A percentile compares a stretch with the other conserved stretches of the same genome.
phyloP scores from a whole-genome alignment of 257 asterid genomes.

The Echites panduratus region DNA sequence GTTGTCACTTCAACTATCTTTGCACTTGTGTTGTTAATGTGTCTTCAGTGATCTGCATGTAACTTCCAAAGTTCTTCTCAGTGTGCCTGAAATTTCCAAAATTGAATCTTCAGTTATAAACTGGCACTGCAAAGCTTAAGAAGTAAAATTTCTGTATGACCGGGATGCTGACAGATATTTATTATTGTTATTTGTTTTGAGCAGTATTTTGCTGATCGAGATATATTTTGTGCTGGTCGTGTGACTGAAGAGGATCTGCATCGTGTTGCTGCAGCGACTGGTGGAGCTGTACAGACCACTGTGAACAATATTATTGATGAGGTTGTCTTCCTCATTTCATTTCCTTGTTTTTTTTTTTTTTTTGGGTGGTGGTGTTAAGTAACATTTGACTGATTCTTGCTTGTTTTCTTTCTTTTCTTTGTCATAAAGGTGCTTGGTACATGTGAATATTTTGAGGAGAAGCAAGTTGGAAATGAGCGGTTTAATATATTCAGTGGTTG shows the following conservation, averaged over 20 bases:
- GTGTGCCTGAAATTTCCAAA: background rate
- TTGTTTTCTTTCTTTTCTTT: background rate
- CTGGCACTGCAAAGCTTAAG: background rate
- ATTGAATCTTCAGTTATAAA: slow-evolving; percentile 39
- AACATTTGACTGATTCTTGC: slow-evolving; percentile 16
- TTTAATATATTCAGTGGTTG: slow-evolving; percentile 91
- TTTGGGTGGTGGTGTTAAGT: too few species aligned
- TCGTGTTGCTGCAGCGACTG: slow-evolving; percentile 86
- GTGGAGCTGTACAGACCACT: slow-evolving; percentile 88
- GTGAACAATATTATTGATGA: slow-evolving; percentile 82
- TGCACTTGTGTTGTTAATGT: background rate
- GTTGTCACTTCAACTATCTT: background rate
- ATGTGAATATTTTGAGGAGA: slow-evolving; percentile 83
- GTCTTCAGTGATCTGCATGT: background rate
- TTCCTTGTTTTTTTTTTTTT: background rate
- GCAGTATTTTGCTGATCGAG: slow-evolving; percentile 95
- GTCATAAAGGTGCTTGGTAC: slow-evolving; percentile 63
- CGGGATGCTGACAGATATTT: background rate
- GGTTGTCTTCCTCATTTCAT: slow-evolving; percentile 35
- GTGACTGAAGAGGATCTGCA: slow-evolving; percentile 82
- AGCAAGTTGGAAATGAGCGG: slow-evolving; percentile 92
- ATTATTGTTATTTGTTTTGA: background rate
- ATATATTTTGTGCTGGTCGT: slow-evolving; percentile 93
- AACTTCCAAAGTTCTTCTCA: background rate
- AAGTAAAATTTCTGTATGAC: background rate